Evolutionary conservation across 257 asterid genomes (phyloP), one percentile per base, ranked within the genome.

Genomic region (Solanum chmielewskii): DNA sequence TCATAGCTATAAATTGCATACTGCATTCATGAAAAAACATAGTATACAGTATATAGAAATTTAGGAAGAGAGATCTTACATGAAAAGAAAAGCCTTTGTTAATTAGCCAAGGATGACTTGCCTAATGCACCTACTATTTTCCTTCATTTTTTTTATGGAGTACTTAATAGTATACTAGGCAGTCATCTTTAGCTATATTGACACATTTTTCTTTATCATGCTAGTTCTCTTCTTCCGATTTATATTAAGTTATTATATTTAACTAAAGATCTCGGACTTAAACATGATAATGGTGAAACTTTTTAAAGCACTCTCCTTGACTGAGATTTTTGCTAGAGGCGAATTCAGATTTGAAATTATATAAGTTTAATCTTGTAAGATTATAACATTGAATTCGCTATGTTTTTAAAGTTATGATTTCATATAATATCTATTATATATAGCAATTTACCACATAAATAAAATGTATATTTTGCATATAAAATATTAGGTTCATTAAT

Each of bases 71-170:
- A 62, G 86, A 9, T 27, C 86, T 84, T 84, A 39, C 78, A 25
- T 84, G 80, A 64, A 41, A 69, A 64, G 87, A 69, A 84, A 25
- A 59, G 18, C 1, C 25, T 66, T 16, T 66, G 87, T 84, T 66
- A 64, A 41, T 41, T 84, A 84, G 44, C 80, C 80, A 84, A 84
- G 64, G 86, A 84, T 84, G 80, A 64, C 86, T 84, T 84, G 86
- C 86, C 78, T 84, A 84, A 47, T 45, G 20, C 31, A 66, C 59
- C 11, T 6, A 66, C 56, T 78, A 13, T 9, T 15, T 78, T 44
- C 12, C 39, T 77, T 4, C 83, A 7, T 31, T 1, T 25, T 4
- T 14, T 23, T 27, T 45, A 16, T 47, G 42, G 66, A 27, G 66
- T 27, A 41, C 3, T 15, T 64, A 39, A 3, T 31, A 84, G 62